Conservation (phyloP, 1,139 yeast genomes). For the Meyerozyma sp. region DNA sequence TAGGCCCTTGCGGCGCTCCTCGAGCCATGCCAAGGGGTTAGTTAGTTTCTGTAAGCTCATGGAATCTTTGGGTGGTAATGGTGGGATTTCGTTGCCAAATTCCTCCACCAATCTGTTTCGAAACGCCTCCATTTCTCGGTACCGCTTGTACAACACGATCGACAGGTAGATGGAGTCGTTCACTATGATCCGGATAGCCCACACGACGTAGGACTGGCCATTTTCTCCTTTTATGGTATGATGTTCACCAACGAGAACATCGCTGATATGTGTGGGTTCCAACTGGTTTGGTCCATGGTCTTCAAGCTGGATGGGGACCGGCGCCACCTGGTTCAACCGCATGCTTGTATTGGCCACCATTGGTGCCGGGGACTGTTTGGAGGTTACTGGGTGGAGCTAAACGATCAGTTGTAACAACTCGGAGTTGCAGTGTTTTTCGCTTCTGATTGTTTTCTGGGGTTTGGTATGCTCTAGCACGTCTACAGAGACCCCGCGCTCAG, state of each 20-base stretch:
- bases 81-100: constrained; percentile 47
- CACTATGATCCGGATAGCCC: constrained; percentile 44
- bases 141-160: constrained; percentile 50
- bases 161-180: constrained; percentile 41
- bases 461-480: too few species aligned
- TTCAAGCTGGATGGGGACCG: constrained; percentile 32
- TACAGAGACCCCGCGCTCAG: too few species aligned
- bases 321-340: constrained; percentile 28
- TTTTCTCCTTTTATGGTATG: constrained; percentile 35
- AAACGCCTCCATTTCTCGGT: constrained; percentile 56
- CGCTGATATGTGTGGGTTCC: constrained; percentile 24
- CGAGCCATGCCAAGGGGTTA: constrained; percentile 46
- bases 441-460: too few species aligned
- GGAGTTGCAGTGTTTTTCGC: too few species aligned
- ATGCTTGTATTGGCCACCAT: constrained; percentile 10
- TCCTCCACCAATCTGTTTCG: constrained; percentile 34
- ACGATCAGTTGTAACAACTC: too few species aligned
- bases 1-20: constrained; percentile 57
- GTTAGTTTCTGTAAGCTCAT: constrained; percentile 45
- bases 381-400: too few species aligned
- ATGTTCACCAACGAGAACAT: constrained; percentile 35
- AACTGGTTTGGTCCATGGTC: constrained; percentile 20
- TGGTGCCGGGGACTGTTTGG: too few species aligned
- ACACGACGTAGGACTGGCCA: constrained; percentile 38
- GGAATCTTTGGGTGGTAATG: constrained; percentile 59